These are phyloP conservation scores for Saccharomycopsis malanga DNA, from an alignment of 805 yeast species.

Conservation along the genomic window DNA sequence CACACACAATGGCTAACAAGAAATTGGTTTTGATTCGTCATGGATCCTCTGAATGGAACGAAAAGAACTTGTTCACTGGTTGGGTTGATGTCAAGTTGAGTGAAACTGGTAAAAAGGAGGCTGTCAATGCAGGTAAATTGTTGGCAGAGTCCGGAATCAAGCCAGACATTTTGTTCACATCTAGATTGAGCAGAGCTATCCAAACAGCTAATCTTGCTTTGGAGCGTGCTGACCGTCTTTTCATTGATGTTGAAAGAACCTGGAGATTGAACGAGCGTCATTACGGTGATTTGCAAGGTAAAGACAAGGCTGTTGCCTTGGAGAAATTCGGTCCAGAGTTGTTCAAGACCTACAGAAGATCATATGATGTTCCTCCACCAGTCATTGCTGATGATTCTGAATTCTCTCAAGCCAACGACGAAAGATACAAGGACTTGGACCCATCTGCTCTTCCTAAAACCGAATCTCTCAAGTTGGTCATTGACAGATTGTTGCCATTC, in stretches of 20 bases:
- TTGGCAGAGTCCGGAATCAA: slow-evolving; percentile 76
- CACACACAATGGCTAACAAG: slow-evolving; percentile 24
- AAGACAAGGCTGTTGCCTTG: slow-evolving; percentile 92
- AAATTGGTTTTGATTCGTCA: slow-evolving; percentile 92
- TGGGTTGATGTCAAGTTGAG: slow-evolving; percentile 94
- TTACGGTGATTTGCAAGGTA: slow-evolving; percentile 98
- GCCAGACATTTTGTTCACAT: slow-evolving; percentile 88
- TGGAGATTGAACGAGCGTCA: slow-evolving; percentile 99
- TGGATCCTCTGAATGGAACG: slow-evolving; percentile 99
- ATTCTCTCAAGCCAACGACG: slow-evolving; percentile 81
- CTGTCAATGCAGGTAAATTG: slow-evolving; percentile 87
- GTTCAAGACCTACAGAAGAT: slow-evolving; percentile 97
- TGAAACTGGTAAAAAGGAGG: slow-evolving; percentile 82
- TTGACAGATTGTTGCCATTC: slow-evolving; percentile 94
- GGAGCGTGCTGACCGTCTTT: slow-evolving; percentile 80
- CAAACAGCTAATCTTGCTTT: slow-evolving; percentile 96
- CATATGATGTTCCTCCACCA: slow-evolving; percentile 96
- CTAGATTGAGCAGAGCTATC: slow-evolving; percentile 88
- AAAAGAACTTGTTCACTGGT: slow-evolving; percentile 95
- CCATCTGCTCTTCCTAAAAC: slow-evolving; percentile 86
- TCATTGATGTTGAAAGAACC: slow-evolving; percentile 86
- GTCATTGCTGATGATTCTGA: slow-evolving; percentile 66
- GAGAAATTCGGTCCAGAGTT: slow-evolving; percentile 83
- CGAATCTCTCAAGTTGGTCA: slow-evolving; percentile 90
- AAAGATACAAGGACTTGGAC: slow-evolving; percentile 77